Base-by-base conservation (phyloP, 495 filamentous ascomycete species). In the Aspergillus bertholletiae region DNA sequence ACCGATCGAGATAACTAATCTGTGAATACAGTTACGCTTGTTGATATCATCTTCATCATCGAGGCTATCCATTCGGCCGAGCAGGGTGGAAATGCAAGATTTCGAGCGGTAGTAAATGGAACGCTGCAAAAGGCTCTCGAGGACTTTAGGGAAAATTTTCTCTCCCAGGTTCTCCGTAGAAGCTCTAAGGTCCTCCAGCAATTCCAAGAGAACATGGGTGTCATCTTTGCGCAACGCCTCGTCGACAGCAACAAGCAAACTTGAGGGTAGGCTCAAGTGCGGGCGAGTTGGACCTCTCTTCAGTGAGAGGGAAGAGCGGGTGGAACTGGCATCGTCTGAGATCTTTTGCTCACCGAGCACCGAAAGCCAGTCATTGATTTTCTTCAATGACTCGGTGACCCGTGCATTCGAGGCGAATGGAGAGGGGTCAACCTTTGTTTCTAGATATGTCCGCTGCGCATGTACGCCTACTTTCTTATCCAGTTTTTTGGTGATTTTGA, bases 401-500 rank as follows among this genome's bases (percentile, higher is more conserved):
- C 80, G 75, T 12, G 71, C 71, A 60, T 95, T 92, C 23, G 86
- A 90, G 12, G 91, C 90, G 69, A 97, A 98, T 0, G 86, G 83
- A 44, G 84, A 80, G 6, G 87, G 84, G 57, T 94, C 88, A 27
- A 98, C 93, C 74, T 94, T 95, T 17, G 88, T 87, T 45, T 86
- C 84, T 46, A 97, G 74, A 60, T 96, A 97, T 34, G 82, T 80
- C 57, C 88, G 82, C 71, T 96, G 92, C 0, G 87, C 85, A 52
- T 83, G 79, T 1, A 82, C 78, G 7, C 82, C 80, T 3, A 96
- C 78, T 71, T 92, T 96, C 74, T 96, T 96, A 74, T 96, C 92
- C 20, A 96, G 76, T 70, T 98, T 98, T 77, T 97, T 98, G 20
- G 92, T 93, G 70, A 98, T 97, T 74, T 98, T 98, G 61, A 95